Evolutionary conservation across 2,329 filamentous ascomycete genomes (phyloP).

Genomic region (Microdochium bolleyi): DNA sequence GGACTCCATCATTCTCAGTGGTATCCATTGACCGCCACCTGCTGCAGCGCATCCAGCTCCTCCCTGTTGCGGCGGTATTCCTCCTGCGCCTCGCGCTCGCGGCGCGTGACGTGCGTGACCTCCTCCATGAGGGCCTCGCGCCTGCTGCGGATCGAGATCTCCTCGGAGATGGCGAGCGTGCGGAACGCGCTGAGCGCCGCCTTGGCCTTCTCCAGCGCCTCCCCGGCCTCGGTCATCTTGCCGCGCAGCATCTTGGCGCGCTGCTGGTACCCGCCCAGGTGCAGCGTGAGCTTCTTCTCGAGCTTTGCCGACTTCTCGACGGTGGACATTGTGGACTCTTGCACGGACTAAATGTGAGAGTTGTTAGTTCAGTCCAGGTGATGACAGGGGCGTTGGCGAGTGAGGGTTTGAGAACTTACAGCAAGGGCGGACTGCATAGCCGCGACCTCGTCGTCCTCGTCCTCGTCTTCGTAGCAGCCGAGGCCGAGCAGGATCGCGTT

Average conservation of each 20-base stretch:
- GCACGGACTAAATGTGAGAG: constrained; percentile 45
- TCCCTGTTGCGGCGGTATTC: constrained; percentile 68
- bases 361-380: constrained; percentile 5
- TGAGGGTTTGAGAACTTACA: constrained; percentile 33
- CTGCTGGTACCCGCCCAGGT: constrained; percentile 85
- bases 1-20: no score
- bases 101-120: constrained; percentile 67
- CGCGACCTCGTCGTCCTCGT: constrained; percentile 58
- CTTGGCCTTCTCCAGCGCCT: constrained; percentile 65
- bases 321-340: constrained; percentile 63
- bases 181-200: constrained; percentile 67
- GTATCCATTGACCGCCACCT: constrained; percentile 21
- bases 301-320: constrained; percentile 80
- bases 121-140: constrained; percentile 74
- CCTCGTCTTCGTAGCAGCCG: constrained; percentile 70
- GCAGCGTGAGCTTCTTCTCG: constrained; percentile 85
- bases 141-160: constrained; percentile 64
- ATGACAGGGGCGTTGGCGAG: no score
- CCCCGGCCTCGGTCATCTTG: constrained; percentile 70
- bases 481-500: constrained; percentile 66
- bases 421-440: constrained; percentile 67
- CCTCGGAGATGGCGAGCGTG: constrained; percentile 71
- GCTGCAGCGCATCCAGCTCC: constrained; percentile 59
- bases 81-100: constrained; percentile 89
- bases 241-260: constrained; percentile 71